Evolutionary conservation across 805 yeast genomes (phyloP).

Genomic region (Cyberlindnera veronae): DNA sequence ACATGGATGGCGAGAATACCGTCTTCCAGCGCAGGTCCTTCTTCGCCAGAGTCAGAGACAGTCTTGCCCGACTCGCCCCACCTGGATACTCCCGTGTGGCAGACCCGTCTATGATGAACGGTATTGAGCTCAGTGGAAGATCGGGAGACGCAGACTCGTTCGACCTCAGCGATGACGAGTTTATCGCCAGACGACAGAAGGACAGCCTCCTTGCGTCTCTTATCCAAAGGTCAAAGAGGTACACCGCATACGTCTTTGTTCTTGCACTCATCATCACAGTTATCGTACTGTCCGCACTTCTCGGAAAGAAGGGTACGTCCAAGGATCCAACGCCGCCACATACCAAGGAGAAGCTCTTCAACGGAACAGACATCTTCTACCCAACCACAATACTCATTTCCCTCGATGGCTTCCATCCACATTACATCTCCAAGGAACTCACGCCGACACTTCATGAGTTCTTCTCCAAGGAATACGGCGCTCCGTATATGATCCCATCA

Average conservation of each 20-base stretch:
- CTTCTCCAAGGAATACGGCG: slow-evolving; percentile 48
- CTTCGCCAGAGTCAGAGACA: slow-evolving; percentile 10
- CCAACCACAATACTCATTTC: slow-evolving; percentile 83
- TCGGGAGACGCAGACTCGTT: slow-evolving; percentile 23
- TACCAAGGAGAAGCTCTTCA: slow-evolving; percentile 8
- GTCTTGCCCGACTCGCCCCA: slow-evolving; percentile 5
- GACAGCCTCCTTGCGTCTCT: slow-evolving; percentile 4
- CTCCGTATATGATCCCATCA: slow-evolving; percentile 83
- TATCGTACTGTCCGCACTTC: slow-evolving; percentile 16
- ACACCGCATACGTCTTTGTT: slow-evolving; percentile 7
- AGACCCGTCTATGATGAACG: slow-evolving; percentile 15
- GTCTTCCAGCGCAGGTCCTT: slow-evolving; percentile 11
- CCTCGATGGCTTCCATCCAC: slow-evolving; percentile 90
- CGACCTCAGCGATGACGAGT: slow-evolving; percentile 29
- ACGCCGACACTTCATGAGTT: slow-evolving; percentile 73
- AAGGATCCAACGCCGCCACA: neutral
- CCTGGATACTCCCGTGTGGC: slow-evolving; percentile 18
- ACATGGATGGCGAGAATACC: slow-evolving; percentile 14
- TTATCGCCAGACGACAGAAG: slow-evolving; percentile 19
- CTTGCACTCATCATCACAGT: slow-evolving; percentile 14
- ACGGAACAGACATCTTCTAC: slow-evolving; percentile 31
- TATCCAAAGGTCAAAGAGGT: slow-evolving; percentile 4
- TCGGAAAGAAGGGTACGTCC: slow-evolving; percentile 13
- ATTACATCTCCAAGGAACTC: slow-evolving; percentile 57
- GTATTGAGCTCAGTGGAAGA: slow-evolving; percentile 22